These are phyloP conservation scores for Rhipidocladum racemiflorum DNA, from an alignment of 176 grass and related monocot genomes.

Conservation along the genomic window DNA sequence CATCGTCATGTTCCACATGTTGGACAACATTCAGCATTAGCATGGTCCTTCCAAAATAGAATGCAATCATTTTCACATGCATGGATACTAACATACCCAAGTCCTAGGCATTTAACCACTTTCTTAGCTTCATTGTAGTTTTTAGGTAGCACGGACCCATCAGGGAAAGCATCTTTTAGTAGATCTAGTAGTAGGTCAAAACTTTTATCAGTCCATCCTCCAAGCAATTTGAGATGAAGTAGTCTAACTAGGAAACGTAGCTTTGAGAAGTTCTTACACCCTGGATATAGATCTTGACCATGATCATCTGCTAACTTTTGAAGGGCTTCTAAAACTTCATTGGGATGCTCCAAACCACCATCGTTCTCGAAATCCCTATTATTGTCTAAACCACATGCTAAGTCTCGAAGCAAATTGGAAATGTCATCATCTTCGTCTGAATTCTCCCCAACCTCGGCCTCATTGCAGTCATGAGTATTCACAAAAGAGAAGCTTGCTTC, in stretches of 20 bases:
- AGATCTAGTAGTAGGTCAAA: too few species aligned
- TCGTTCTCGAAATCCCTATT: neutral
- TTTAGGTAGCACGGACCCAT: too few species aligned
- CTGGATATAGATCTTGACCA: neutral
- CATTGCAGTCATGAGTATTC: neutral
- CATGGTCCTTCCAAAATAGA: too few species aligned
- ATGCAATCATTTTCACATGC: too few species aligned
- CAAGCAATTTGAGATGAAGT: too few species aligned
- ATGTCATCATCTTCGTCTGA: neutral
- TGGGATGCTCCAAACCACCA: neutral
- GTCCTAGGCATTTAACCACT: too few species aligned
- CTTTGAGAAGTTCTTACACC: neutral
- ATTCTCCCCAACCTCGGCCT: neutral
- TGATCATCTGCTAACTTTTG: neutral
- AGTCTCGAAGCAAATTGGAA: neutral
- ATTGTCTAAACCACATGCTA: neutral
- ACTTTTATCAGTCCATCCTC: too few species aligned
- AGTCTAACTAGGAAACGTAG: neutral
- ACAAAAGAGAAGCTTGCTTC: neutral
- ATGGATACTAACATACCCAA: too few species aligned
- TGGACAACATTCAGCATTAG: too few species aligned
- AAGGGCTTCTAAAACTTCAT: neutral
- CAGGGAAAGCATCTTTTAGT: too few species aligned
- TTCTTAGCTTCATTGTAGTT: too few species aligned
- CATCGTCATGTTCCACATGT: too few species aligned